These are phyloP conservation scores for Blastobotrys proliferans DNA, from an alignment of 1,139 yeast genomes.

Conservation along the genomic window DNA sequence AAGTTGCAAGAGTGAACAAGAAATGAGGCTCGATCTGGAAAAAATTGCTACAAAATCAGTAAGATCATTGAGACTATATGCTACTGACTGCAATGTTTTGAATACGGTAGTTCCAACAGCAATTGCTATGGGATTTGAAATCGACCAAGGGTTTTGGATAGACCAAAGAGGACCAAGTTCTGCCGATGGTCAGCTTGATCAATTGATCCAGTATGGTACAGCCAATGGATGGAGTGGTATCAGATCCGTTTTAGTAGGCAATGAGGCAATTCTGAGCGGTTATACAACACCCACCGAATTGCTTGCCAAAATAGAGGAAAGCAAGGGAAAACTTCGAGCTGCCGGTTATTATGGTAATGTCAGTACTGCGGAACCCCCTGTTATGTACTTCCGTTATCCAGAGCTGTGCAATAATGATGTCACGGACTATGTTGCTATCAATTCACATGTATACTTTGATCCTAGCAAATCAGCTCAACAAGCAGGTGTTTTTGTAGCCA, in stretches of 20 bases:
- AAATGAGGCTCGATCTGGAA: slow-evolving; percentile 57
- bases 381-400: slow-evolving; percentile 59
- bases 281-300: slow-evolving; percentile 57
- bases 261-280: slow-evolving; percentile 72
- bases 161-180: slow-evolving; percentile 57
- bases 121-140: slow-evolving; percentile 55
- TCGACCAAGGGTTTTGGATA: slow-evolving; percentile 89
- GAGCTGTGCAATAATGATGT: slow-evolving; percentile 60
- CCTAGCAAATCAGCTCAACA: slow-evolving; percentile 52
- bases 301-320: slow-evolving; percentile 57
- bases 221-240: slow-evolving; percentile 63
- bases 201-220: slow-evolving; percentile 45
- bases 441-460: slow-evolving; percentile 85
- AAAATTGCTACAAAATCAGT: slow-evolving; percentile 60
- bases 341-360: slow-evolving; percentile 79
- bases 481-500: slow-evolving; percentile 68
- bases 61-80: slow-evolving; percentile 65
- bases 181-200: slow-evolving; percentile 55
- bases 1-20: slow-evolving; percentile 55
- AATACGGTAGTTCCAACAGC: slow-evolving; percentile 62
- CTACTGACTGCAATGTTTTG: slow-evolving; percentile 76
- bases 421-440: slow-evolving; percentile 77
- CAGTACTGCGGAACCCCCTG: slow-evolving; percentile 87
- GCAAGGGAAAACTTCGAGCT: slow-evolving; percentile 49
- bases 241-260: slow-evolving; percentile 74